Percentiles rank a stretch among this genome's conserved stretches.
phyloP scores from a whole-genome alignment of 2,329 filamentous ascomycete genomes.

The Eutypella sp. region DNA sequence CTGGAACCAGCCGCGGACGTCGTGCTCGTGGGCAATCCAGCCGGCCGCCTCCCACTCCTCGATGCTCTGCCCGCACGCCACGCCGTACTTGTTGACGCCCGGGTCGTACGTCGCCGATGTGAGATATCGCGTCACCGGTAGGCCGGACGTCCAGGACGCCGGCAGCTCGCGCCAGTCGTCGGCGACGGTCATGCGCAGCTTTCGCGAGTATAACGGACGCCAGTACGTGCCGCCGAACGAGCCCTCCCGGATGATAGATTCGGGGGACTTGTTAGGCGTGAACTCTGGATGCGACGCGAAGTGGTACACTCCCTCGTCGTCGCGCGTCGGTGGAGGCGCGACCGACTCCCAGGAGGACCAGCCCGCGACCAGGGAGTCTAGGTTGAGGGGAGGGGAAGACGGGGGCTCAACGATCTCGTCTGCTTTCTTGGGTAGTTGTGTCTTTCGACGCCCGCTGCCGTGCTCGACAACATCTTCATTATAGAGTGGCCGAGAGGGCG shows the following conservation, averaged over 20 bases:
- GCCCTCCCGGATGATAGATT: conserved; percentile 46
- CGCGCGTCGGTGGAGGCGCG: conserved; percentile 35
- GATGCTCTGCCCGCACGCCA: conserved; percentile 47
- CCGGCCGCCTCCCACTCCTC: conserved; percentile 51
- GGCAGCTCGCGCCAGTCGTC: conserved; percentile 46
- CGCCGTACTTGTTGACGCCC: conserved; percentile 48
- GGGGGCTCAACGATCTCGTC: not conserved
- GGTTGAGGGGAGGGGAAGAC: not conserved
- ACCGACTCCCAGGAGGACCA: conserved; percentile 40
- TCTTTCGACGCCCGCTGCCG: conserved; percentile 1
- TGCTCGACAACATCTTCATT: conserved; percentile 27
- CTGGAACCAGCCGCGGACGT: conserved; percentile 53
- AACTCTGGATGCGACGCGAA: conserved; percentile 41
- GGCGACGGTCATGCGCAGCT: conserved; percentile 34
- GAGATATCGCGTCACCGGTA: conserved; percentile 35
- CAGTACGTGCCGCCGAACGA: conserved; percentile 49
- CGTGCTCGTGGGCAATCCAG: conserved; percentile 49
- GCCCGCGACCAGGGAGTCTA: conserved; percentile 21
- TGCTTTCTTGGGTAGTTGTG: not conserved
- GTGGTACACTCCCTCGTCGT: conserved; percentile 37
- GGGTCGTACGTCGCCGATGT: conserved; percentile 37
- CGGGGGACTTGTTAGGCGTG: conserved; percentile 48
- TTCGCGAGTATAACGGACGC: conserved; percentile 40
- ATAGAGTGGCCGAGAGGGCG: conserved; percentile 28
- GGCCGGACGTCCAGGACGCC: conserved; percentile 33